These are phyloP conservation scores for Saccharomycopsis sp. DNA, from an alignment of 805 yeast species.

Conservation along the genomic window DNA sequence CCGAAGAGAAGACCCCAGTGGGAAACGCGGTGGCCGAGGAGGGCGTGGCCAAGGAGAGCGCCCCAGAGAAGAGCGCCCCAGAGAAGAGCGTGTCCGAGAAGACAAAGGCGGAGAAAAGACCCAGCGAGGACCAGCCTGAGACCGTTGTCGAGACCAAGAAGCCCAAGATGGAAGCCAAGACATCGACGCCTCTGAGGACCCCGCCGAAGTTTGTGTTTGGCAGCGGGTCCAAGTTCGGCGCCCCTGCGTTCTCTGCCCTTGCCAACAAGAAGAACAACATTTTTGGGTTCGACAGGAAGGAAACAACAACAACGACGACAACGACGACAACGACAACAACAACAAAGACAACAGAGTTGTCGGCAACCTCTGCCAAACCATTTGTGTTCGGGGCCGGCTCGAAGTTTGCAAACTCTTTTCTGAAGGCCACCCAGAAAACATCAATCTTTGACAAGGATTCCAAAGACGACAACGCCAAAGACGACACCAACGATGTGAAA, in stretches of 20 bases:
- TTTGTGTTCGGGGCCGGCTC: conserved; percentile 37
- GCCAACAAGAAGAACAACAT: conserved; percentile 21
- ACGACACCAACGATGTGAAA: conserved; percentile 26
- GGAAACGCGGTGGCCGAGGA: no score
- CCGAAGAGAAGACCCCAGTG: no score
- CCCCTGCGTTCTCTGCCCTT: conserved; percentile 30
- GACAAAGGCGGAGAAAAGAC: conserved; percentile 8
- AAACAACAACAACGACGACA: conserved; percentile 15
- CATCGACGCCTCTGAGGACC: no score
- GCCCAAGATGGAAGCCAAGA: conserved; percentile 15
- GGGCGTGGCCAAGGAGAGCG: no score
- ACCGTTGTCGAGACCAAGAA: no score
- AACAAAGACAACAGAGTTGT: conserved; percentile 9
- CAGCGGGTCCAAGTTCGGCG: conserved; percentile 41
- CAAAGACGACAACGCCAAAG: conserved; percentile 25
- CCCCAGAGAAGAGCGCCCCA: no score
- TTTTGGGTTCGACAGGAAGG: not conserved
- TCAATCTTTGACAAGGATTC: conserved; percentile 43
- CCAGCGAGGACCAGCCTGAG: conserved; percentile 3
- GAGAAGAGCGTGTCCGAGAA: no score
- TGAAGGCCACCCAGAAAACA: conserved; percentile 40
- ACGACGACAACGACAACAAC: conserved; percentile 22
- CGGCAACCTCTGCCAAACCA: conserved; percentile 20
- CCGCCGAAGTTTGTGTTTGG: conserved; percentile 50
- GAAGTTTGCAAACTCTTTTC: conserved; percentile 46